These are phyloP conservation scores for Ajuga reptans DNA, from an alignment of 305 asterid genomes.

Conservation along the genomic window DNA sequence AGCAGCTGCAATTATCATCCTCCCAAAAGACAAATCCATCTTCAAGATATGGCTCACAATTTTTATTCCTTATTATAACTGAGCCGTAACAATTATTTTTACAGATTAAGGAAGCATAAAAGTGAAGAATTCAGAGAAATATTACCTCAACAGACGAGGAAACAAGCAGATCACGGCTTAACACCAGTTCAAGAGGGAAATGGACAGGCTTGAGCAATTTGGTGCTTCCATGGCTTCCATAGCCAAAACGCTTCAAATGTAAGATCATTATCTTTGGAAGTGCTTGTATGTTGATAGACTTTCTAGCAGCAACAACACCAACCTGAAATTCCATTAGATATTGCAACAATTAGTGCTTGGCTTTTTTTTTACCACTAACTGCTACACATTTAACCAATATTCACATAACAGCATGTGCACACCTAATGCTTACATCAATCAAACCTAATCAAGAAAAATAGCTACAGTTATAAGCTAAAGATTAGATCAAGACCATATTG, in stretches of 20 bases:
- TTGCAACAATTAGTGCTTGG: too few species aligned
- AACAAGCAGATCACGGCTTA: constrained; percentile 69
- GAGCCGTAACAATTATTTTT: background rate
- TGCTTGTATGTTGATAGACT: constrained; percentile 53
- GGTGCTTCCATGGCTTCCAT: constrained; percentile 67
- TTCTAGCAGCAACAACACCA: constrained; percentile 71
- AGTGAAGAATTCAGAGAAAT: background rate
- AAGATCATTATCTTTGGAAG: constrained; percentile 82
- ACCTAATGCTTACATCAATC: too few species aligned
- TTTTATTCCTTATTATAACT: background rate
- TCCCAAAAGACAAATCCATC: background rate
- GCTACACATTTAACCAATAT: too few species aligned
- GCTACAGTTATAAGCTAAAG: too few species aligned
- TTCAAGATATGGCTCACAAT: constrained; percentile 3
- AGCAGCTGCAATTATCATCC: background rate
- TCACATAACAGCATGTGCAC: too few species aligned
- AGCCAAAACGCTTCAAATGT: constrained; percentile 77
- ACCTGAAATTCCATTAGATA: constrained; percentile 34
- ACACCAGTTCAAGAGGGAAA: constrained; percentile 63
- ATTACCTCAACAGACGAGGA: constrained; percentile 68
- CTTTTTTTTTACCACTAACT: too few species aligned
- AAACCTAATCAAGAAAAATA: too few species aligned
- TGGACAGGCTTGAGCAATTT: constrained; percentile 67
- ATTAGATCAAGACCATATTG: too few species aligned
- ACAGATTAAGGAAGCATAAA: constrained; percentile 3